Evolutionary conservation across 805 yeast genomes (phyloP), one percentile per base, ranked within the genome.

Genomic region (Sugiyamaella chiloensis): DNA sequence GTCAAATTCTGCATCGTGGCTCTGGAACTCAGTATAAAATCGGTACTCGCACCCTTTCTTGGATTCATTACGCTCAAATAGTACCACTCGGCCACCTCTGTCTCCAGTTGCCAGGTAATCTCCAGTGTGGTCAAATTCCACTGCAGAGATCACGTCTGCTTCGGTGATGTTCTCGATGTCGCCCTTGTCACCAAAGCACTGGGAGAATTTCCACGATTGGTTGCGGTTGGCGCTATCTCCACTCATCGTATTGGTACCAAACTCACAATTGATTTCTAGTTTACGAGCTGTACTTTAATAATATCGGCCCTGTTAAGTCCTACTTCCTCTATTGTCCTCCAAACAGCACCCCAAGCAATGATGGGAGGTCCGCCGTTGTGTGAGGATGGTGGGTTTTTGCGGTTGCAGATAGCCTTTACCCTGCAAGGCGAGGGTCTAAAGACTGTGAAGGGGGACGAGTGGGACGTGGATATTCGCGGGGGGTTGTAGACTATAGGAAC

Each of bases 1-100:
- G 69, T 93, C 99, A 63, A 93, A 93, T 68, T 93, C 99, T 7
- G 98, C 97, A 68, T 93, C 99, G 69, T 93, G 99, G 64, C 89
- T 80, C 73, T 93, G 99, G 69, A 93, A 93, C 67, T 93, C 99
- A 17, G 98, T 93, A 62, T 87, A 84, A 69, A 93, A 93, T 61
- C 88, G 81, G 71, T 93, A 95, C 67, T 95, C 99, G 67, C 97
- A 90, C 43, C 74, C 76, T 60, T 77, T 84, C 67, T 81, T 80
- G 56, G 71, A 68, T 56, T 78, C 83, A 65, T 87, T 89, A 59
- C 98, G 79, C 67, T 93, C 98, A 67, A 93, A 93, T 46, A 93
- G 69, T 12, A 93, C 99, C 35, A 93, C 97, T 55, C 99, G 79
- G 24, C 99, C 99, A 46, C 99, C 99, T 63, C 90, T 83, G 70